These are phyloP conservation scores for Pichia norvegensis DNA, from an alignment of 1,139 yeast species.

Conservation along the genomic window DNA sequence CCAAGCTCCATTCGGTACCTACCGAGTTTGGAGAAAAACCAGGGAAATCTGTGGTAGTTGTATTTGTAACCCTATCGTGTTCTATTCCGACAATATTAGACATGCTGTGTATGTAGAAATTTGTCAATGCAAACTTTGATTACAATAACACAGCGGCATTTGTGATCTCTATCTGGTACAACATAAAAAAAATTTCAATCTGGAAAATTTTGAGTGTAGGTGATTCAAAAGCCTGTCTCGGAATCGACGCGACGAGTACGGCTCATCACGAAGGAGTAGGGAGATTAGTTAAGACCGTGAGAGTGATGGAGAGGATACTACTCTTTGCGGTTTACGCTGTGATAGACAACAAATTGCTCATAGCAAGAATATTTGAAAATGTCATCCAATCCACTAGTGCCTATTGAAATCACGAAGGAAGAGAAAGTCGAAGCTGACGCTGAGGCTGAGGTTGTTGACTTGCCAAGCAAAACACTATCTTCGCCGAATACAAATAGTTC, in stretches of 20 bases:
- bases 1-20: constrained; percentile 77
- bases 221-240: background rate
- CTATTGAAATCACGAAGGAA: background rate
- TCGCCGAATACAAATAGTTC: background rate
- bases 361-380: too few species aligned
- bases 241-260: background rate
- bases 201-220: background rate
- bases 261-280: background rate
- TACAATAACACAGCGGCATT: too few species aligned
- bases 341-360: too few species aligned
- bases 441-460: background rate
- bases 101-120: constrained; percentile 17
- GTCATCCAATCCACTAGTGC: background rate
- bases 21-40: constrained; percentile 51
- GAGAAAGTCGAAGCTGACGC: background rate
- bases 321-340: too few species aligned
- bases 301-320: too few species aligned
- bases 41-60: constrained; percentile 83
- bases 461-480: background rate
- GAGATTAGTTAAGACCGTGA: too few species aligned
- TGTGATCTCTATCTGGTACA: background rate
- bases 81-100: constrained; percentile 77
- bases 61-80: constrained; percentile 83
- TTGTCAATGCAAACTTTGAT: background rate
- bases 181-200: background rate